A percentile compares a stretch with the other conserved stretches of the same genome.
Conservation (phyloP, 257 asterid genomes). For the Verbascum thapsus region DNA sequence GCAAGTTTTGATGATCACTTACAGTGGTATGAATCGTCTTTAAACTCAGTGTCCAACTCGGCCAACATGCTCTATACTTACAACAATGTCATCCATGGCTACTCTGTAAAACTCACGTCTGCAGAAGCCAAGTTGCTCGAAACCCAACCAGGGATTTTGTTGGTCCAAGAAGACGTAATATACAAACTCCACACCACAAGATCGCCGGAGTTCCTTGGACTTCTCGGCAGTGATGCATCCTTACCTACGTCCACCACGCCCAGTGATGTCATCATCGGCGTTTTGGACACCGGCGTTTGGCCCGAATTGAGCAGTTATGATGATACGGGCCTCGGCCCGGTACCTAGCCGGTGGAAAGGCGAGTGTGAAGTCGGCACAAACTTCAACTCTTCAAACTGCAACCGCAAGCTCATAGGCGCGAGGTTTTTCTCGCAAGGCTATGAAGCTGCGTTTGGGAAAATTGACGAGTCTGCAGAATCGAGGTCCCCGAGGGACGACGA, state of each 20-base stretch:
- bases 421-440: slow-evolving; percentile 66
- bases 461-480: slow-evolving; percentile 53
- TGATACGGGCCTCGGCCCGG: slow-evolving; percentile 61
- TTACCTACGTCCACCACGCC: slow-evolving; percentile 35
- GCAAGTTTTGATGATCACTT: slow-evolving; percentile 49
- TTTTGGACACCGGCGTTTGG: slow-evolving; percentile 77
- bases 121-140: slow-evolving; percentile 52
- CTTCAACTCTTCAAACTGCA: slow-evolving; percentile 63
- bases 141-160: slow-evolving; percentile 48
- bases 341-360: slow-evolving; percentile 73
- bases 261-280: slow-evolving; percentile 57
- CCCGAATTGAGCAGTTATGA: slow-evolving; percentile 58
- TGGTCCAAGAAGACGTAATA: slow-evolving; percentile 50
- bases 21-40: slow-evolving; percentile 66
- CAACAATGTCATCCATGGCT: slow-evolving; percentile 64
- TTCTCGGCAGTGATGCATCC: slow-evolving; percentile 38
- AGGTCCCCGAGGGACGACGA: slow-evolving; percentile 74
- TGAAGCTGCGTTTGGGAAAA: slow-evolving; percentile 53
- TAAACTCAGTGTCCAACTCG: slow-evolving; percentile 51
- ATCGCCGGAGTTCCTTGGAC: slow-evolving; percentile 72
- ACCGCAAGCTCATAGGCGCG: slow-evolving; percentile 69
- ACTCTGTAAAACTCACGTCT: slow-evolving; percentile 50
- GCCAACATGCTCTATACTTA: slow-evolving; percentile 62
- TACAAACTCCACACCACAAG: slow-evolving; percentile 74
- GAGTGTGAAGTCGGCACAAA: slow-evolving; percentile 51